These are phyloP conservation scores for Geoglossum cookeanum DNA, from an alignment of 2,329 filamentous ascomycete genomes.

Conservation along the genomic window DNA sequence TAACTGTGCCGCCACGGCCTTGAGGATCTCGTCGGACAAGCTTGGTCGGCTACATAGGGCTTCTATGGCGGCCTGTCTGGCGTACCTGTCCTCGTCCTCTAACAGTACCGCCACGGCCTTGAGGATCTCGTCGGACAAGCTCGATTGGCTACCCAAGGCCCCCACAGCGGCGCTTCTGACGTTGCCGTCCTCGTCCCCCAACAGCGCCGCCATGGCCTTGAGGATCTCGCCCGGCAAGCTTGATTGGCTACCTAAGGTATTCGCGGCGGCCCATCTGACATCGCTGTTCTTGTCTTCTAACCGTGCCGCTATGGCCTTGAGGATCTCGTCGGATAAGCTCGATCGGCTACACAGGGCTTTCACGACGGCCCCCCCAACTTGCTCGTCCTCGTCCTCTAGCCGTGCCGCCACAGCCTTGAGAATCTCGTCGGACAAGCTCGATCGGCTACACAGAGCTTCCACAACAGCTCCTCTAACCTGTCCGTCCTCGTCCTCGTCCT, in stretches of 20 bases:
- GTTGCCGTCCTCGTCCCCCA: neutral
- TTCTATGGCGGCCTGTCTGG: too few relatives aligned
- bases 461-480: neutral
- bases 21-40: too few relatives aligned
- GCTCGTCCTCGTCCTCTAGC: neutral
- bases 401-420: neutral
- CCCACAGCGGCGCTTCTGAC: neutral
- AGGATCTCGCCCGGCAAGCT: too few relatives aligned
- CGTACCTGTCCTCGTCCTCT: neutral
- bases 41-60: too few relatives aligned
- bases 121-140: too few relatives aligned
- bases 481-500: neutral
- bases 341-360: neutral
- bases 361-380: neutral
- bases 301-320: too few relatives aligned
- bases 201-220: neutral
- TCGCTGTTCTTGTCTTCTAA: too few relatives aligned
- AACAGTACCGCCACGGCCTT: too few relatives aligned
- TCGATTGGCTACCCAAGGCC: neutral
- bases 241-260: too few relatives aligned
- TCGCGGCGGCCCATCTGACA: too few relatives aligned
- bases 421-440: neutral
- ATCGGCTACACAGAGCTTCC: neutral
- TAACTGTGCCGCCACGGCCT: too few relatives aligned
- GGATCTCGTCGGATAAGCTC: too few relatives aligned